phyloP scores from a whole-genome alignment of 345 rosid species.

The Linum trigynum region DNA sequence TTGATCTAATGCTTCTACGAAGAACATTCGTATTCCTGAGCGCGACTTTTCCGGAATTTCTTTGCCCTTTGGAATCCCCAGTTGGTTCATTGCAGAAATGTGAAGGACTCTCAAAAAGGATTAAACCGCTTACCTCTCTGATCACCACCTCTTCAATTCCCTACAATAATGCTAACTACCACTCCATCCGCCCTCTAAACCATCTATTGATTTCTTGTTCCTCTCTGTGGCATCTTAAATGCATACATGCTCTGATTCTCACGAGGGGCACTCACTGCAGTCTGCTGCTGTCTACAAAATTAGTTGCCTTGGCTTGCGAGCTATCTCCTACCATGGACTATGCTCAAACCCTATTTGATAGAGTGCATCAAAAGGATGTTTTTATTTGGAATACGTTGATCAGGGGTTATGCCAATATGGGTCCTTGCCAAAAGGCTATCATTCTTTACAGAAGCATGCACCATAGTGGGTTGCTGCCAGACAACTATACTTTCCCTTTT shows the following conservation, averaged over 20 bases:
- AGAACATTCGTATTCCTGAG: too few relatives aligned
- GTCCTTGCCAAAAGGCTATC: not conserved
- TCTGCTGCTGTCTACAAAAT: not conserved
- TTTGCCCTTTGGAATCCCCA: too few relatives aligned
- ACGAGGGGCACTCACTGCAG: not conserved
- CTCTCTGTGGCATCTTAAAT: not conserved
- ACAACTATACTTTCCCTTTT: not conserved
- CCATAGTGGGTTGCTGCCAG: not conserved
- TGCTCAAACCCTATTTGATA: not conserved
- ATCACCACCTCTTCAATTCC: not conserved
- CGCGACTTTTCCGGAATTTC: too few relatives aligned
- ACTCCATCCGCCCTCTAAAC: not conserved
- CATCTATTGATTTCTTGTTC: not conserved
- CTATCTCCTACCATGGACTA: not conserved
- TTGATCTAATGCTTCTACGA: too few relatives aligned
- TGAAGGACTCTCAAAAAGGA: too few relatives aligned
- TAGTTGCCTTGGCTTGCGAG: not conserved
- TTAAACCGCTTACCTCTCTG: not conserved
- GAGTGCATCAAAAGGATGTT: not conserved
- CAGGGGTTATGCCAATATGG: not conserved
- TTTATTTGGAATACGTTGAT: not conserved
- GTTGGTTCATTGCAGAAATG: too few relatives aligned
- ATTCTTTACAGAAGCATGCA: not conserved
- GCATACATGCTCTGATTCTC: not conserved
- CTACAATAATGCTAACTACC: not conserved